Conservation (phyloP, 2,329 filamentous ascomycete species). For the Penicillium sp. region DNA sequence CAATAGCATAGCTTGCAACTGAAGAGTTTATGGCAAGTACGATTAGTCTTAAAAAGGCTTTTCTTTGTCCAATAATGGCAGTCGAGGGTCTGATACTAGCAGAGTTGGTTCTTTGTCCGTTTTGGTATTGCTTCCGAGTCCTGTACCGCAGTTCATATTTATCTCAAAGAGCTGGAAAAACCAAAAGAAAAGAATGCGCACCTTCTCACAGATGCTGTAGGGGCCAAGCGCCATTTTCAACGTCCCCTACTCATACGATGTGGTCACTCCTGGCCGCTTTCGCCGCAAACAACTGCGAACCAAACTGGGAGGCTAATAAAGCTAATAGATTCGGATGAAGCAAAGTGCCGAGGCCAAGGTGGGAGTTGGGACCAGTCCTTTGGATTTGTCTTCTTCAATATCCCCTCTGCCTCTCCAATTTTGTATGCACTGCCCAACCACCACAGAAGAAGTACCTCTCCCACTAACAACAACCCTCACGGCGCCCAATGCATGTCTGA, state of each 20-base stretch:
- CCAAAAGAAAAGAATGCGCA: not conserved
- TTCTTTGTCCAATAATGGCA: not conserved
- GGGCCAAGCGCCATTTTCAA: not conserved
- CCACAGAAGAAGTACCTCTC: not conserved
- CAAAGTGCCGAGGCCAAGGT: not conserved
- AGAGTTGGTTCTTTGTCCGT: not conserved
- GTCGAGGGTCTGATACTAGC: not conserved
- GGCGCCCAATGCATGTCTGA: not conserved
- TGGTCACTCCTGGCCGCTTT: not conserved
- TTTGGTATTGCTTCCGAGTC: not conserved
- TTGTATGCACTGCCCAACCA: not conserved
- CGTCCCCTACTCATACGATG: not conserved
- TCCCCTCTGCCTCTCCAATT: not conserved
- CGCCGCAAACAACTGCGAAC: not conserved
- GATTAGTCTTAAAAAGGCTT: not conserved
- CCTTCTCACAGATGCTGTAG: not conserved
- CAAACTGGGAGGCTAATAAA: not conserved
- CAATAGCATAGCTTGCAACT: not conserved
- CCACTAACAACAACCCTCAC: not conserved
- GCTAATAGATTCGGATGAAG: not conserved
- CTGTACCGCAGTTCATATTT: not conserved
- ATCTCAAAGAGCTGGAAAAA: not conserved
- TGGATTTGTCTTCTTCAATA: not conserved
- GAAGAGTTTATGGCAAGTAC: not conserved
- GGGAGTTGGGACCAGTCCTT: not conserved